phyloP scores from a whole-genome alignment of 768 basidiomycete species.

The Glaciozyma martinii region DNA sequence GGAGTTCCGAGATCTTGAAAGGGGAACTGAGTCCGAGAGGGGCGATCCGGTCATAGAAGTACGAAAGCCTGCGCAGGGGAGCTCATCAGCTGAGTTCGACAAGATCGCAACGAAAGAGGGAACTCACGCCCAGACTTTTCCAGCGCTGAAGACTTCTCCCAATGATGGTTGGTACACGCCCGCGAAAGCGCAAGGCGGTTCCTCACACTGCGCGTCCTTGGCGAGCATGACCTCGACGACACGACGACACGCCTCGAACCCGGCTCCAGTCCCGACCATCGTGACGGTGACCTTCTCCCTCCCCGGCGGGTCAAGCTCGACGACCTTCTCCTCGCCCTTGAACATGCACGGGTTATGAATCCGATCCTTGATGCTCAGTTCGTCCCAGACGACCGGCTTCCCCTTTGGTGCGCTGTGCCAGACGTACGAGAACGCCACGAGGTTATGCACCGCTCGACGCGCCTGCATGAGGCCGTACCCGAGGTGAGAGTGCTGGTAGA shows the following conservation, averaged over 20 bases:
- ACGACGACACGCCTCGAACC: constrained; percentile 75
- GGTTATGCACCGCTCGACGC: constrained; percentile 68
- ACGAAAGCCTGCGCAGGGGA: constrained; percentile 52
- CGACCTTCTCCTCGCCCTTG: constrained; percentile 51
- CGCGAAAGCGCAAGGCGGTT: constrained; percentile 92
- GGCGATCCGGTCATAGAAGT: constrained; percentile 89
- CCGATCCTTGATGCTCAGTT: constrained; percentile 37
- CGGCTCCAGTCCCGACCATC: constrained; percentile 75
- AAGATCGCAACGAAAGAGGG: not conserved
- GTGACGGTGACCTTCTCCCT: constrained; percentile 54
- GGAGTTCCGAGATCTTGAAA: constrained; percentile 34
- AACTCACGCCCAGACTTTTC: constrained; percentile 43
- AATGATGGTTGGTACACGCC: constrained; percentile 95
- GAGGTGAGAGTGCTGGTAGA: constrained; percentile 97
- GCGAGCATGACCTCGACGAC: constrained; percentile 82
- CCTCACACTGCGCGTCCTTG: constrained; percentile 86
- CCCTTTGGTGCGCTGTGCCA: constrained; percentile 35
- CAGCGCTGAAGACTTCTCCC: constrained; percentile 73
- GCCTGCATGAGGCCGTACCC: constrained; percentile 93
- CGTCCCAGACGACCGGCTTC: constrained; percentile 39
- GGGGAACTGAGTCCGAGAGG: constrained; percentile 49
- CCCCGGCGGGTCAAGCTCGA: constrained; percentile 53
- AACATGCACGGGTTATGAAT: constrained; percentile 78
- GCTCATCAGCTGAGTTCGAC: not conserved
- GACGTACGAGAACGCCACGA: constrained; percentile 78